Conservation (phyloP, 176 grass and related monocot species). For the Raddia distichophylla region DNA sequence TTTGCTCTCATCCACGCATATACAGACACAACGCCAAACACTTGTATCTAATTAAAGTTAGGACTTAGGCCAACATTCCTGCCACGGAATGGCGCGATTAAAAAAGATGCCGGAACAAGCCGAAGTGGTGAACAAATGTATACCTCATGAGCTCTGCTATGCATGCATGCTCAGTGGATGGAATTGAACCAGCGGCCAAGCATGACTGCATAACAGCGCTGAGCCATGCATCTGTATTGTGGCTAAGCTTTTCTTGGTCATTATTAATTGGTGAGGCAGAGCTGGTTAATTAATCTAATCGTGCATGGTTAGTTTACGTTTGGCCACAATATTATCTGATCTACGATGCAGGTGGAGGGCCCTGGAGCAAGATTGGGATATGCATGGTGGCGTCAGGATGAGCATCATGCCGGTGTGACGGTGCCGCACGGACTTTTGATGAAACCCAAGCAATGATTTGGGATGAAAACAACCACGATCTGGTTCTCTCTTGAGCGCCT, state of each 20-base stretch:
- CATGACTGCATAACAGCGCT: not conserved
- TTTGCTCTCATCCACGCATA: not conserved
- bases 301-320: not conserved
- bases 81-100: not conserved
- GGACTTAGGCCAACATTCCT: conserved; percentile 1
- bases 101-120: not conserved
- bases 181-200: conserved; percentile 32
- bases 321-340: conserved; percentile 30
- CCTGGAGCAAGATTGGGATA: not conserved
- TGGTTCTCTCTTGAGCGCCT: not conserved
- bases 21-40: not conserved
- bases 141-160: too few relatives aligned
- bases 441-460: not conserved
- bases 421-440: conserved; percentile 31
- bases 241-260: conserved; percentile 21
- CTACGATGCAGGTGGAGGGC: conserved; percentile 20
- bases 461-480: not conserved
- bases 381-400: not conserved
- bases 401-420: conserved; percentile 40
- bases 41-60: not conserved
- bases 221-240: not conserved
- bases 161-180: conserved; percentile 19
- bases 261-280: not conserved
- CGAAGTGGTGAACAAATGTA: not conserved
- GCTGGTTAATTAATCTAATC: not conserved